Evolutionary conservation across 2,329 filamentous ascomycete genomes (phyloP).

Genomic region (Parafenestella ontariensis): DNA sequence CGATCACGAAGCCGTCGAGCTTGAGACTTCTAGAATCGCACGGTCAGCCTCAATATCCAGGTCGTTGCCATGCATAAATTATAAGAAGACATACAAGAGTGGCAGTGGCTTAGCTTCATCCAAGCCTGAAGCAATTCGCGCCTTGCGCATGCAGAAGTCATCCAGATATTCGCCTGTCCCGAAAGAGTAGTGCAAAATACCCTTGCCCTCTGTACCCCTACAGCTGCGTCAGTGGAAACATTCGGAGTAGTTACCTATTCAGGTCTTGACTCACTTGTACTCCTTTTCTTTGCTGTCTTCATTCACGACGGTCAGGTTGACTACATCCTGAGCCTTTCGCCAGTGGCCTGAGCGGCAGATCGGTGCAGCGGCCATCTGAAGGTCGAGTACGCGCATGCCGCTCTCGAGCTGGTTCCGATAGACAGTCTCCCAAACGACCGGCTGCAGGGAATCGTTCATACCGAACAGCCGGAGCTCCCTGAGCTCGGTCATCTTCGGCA

Average conservation of each 20-base stretch:
- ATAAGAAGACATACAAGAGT: constrained; percentile 17
- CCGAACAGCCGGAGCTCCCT: constrained; percentile 37
- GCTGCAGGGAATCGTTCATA: constrained; percentile 37
- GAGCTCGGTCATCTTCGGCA: constrained; percentile 31
- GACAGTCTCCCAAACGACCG: constrained; percentile 40
- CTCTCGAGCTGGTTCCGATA: constrained; percentile 29
- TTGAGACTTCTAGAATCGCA: constrained; percentile 25
- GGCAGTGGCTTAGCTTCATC: constrained; percentile 31
- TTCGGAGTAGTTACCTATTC: neutral
- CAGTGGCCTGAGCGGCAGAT: constrained; percentile 34
- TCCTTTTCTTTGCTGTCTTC: constrained; percentile 19
- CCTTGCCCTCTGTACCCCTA: constrained; percentile 40
- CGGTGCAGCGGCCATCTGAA: constrained; percentile 36
- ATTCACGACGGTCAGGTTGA: constrained; percentile 26
- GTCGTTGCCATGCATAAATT: neutral
- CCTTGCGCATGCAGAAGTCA: constrained; percentile 38
- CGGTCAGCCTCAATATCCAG: neutral
- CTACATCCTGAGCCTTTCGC: constrained; percentile 29
- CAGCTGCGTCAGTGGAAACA: neutral
- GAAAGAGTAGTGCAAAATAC: constrained; percentile 32
- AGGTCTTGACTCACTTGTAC: constrained; percentile 28
- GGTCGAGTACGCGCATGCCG: constrained; percentile 33
- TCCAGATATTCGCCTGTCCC: constrained; percentile 47
- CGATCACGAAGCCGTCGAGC: constrained; percentile 44
- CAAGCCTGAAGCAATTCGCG: constrained; percentile 34